A percentile compares a stretch with the other conserved stretches of the same genome.
Evolutionary conservation across 345 rosid genomes (phyloP).

Genomic region (Litchi chinensis): DNA sequence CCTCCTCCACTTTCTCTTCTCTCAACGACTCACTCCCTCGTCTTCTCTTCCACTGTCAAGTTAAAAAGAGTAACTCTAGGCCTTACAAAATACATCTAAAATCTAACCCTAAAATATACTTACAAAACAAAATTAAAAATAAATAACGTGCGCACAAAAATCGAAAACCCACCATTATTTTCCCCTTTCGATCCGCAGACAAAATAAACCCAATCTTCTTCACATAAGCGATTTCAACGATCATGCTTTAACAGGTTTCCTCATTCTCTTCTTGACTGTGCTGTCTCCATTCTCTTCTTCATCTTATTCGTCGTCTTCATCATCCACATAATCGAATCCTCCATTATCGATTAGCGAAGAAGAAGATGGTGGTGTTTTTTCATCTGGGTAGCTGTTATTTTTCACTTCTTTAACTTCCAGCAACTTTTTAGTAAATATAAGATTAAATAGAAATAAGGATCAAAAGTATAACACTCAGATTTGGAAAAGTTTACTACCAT

Average conservation of each 20-base stretch:
- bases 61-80: slow-evolving; percentile 28
- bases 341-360: slow-evolving; percentile 28
- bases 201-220: not conserved
- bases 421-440: not conserved
- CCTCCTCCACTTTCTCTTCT: too few relatives aligned
- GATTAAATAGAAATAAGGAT: too few relatives aligned
- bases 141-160: not conserved
- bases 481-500: too few relatives aligned
- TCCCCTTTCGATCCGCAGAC: slow-evolving; percentile 12
- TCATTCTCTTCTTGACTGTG: slow-evolving; percentile 54
- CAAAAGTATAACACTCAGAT: too few relatives aligned
- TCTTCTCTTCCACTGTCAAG: slow-evolving; percentile 26
- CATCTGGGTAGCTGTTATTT: not conserved
- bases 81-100: slow-evolving; percentile 18
- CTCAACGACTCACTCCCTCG: too few relatives aligned
- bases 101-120: slow-evolving; percentile 29
- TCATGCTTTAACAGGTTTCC: slow-evolving; percentile 89
- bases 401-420: slow-evolving; percentile 9
- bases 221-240: slow-evolving; percentile 91
- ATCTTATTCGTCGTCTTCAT: slow-evolving; percentile 38
- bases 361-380: slow-evolving; percentile 32
- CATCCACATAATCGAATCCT: slow-evolving; percentile 41
- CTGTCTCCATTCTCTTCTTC: slow-evolving; percentile 30
- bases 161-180: not conserved
- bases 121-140: not conserved